Base-by-base conservation (phyloP, 495 filamentous ascomycete species). In the Daldinia vernicosa region DNA sequence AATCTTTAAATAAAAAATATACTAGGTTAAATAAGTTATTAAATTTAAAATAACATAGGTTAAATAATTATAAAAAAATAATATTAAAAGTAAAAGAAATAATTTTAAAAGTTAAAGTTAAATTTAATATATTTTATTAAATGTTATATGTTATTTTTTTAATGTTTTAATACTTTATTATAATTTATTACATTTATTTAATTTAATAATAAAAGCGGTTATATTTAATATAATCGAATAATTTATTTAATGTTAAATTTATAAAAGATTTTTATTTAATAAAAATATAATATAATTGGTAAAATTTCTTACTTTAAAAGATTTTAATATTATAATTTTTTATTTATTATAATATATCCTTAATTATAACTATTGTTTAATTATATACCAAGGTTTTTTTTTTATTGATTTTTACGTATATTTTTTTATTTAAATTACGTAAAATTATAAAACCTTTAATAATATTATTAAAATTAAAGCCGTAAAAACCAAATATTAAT, bases 131-230 rank as follows among this genome's bases (percentile, higher is more conserved):
- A 47, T 22, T 22, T 47, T 47, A 47, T 22, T 47, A 47, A 47
- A 8, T 47, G 9, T 47, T 47, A 47, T 47, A 47, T 47, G 22
- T 47, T 47, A 19, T 24, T 47, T 22, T 17, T 47, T 47, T 22
- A 47, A 19, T 24, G 6, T 8, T 19, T 11, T 17, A 17, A 22
- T 47, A 24, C n/a, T n/a, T 17, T 17, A 9, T 22, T 47, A 47
- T 47, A 47, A 24, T 47, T 47, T 47, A 24, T 47, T 47, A 24
- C 11, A 47, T 47, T 47, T 47, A 7, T 47, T 47, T 47, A 47
- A 47, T 17, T 47, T 47, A 24, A 24, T 47, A 47, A 24, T 47
- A 11, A 5, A 47, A 47, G 7, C 11, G 4, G 6, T 24, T 47
- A 47, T 47, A 22, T 9, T 8, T 17, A 4, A 47, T 47, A 4